Base-by-base conservation (phyloP, 306 rosid species). In the Benincasa hispida region DNA sequence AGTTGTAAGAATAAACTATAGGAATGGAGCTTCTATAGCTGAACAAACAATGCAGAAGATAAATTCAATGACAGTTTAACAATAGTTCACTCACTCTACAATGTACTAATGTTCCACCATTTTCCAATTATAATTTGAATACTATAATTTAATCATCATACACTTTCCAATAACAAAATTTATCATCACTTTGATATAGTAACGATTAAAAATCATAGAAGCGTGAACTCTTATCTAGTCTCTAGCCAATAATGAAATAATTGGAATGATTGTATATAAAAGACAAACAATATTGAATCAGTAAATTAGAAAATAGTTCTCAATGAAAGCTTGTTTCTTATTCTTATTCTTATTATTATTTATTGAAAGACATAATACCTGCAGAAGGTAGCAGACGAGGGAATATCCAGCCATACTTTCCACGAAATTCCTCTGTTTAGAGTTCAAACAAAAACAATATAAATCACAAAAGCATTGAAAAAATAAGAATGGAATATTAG, bases 401-500 rank as follows among this genome's bases (percentile, higher is more conserved):
- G 99, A 95, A 92, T 95, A 95, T 83, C 99, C 99, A 60, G 99
- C 99, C 99, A 92, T 92, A 82, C 99, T 95, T 85, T 95, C 99
- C 70, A 95, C 99, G 78, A 95, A 95, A 89, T 92, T 95, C 83
- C 98, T 89, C 99, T 95, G 93, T 79, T 51, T 59, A 25, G 53
- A 57, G 35, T 90, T 81, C 21, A 78, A 79, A 60, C 69, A 27
- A 50, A 0, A 77, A 62, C 22, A 19, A 34, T 7, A 75, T 22
- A 74, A 50, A 66, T 73, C 48, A 67, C 56, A 50, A 30, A 68
- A 75, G 81, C 45, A 30, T 27, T 17, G 61, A 11, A 50, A 72
- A 51, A 72, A 51, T 25, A 24, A 45, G n/a, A 24, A 72, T 41
- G 58, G 42, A 27, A 47, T 45, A 70, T 22, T 22, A 45, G 24